phyloP scores from a whole-genome alignment of 1,284 basidiomycete genomes.

The Sporisorium exsertum region DNA sequence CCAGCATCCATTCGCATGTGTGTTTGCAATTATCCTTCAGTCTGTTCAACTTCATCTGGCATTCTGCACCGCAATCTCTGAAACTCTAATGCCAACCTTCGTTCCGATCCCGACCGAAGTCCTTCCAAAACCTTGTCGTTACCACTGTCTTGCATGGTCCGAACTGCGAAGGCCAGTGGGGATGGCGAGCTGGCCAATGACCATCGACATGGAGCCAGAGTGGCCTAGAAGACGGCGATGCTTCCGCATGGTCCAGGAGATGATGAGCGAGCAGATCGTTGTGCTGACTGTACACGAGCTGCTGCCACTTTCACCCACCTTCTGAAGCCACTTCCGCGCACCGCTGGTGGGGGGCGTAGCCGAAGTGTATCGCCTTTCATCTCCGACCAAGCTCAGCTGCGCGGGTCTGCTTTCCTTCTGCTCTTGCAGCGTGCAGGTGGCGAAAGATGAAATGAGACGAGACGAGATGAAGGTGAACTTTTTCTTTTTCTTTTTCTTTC shows the following conservation, averaged over 20 bases:
- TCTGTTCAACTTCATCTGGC: not conserved
- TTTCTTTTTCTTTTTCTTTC: no score
- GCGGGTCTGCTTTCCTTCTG: not conserved
- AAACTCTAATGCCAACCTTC: not conserved
- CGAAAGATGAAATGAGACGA: not conserved
- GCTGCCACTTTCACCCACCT: not conserved
- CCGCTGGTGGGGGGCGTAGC: not conserved
- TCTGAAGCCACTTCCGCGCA: not conserved
- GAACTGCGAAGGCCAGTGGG: not conserved
- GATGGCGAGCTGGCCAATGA: no score
- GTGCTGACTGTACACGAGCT: not conserved
- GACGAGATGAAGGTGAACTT: not conserved
- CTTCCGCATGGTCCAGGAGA: constrained; percentile 2
- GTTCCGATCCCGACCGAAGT: not conserved
- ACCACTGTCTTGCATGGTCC: not conserved
- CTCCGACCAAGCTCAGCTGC: not conserved
- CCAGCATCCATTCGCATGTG: not conserved
- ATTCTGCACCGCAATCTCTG: not conserved
- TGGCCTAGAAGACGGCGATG: not conserved
- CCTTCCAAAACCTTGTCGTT: not conserved
- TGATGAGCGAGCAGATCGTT: not conserved
- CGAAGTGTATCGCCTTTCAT: not conserved
- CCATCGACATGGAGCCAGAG: no score
- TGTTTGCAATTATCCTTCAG: not conserved
- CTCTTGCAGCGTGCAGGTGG: not conserved